Base-by-base conservation (phyloP, 768 basidiomycete species). In the Royoungia palumana region DNA sequence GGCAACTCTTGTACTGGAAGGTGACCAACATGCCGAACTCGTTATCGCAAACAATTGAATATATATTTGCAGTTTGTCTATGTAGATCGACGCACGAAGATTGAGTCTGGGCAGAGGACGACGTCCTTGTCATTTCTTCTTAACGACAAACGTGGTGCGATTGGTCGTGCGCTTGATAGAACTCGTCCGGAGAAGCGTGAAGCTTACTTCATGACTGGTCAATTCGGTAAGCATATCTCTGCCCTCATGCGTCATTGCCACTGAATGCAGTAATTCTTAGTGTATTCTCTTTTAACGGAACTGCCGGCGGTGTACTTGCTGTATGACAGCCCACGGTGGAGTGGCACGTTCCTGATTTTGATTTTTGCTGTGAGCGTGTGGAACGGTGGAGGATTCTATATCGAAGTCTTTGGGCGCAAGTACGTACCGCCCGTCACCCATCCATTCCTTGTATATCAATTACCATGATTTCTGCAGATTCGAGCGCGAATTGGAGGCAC, bases 321-420 rank as follows among this genome's bases (percentile, higher is more conserved):
- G 36, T 95, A 95, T 61, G 78, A 89, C 59, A 89, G 84, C 58
- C 70, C 87, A 4, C 72, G 77, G 48, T 89, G 86, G 81, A 93
- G 89, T 57, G 81, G 78, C 16, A 66, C 76, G 2, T 96, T 93
- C 71, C 69, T 97, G 20, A 70, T 94, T 34, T 55, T 79, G 55
- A 87, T 97, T 37, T 90, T 97, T 60, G 73, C 79, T 14, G 89
- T 93, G 38, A 88, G 88, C 50, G 92, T 88, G 0, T 98, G 94
- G 94, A 98, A 97, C 63, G 94, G 94, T 10, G 93, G 89, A 20
- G 90, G 89, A 2, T 96, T 85, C 74, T 96, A 96, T 66, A 94
- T 96, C 46, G 94, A 96, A 66, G 94, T 96, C 17, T 96, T 95
- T 63, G 94, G 94, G 24, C 82, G 94, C 71, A 95, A 96, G 94